These are phyloP conservation scores for Parachlorella kessleri DNA, from an alignment of 139 green algal genomes.

Conservation along the genomic window DNA sequence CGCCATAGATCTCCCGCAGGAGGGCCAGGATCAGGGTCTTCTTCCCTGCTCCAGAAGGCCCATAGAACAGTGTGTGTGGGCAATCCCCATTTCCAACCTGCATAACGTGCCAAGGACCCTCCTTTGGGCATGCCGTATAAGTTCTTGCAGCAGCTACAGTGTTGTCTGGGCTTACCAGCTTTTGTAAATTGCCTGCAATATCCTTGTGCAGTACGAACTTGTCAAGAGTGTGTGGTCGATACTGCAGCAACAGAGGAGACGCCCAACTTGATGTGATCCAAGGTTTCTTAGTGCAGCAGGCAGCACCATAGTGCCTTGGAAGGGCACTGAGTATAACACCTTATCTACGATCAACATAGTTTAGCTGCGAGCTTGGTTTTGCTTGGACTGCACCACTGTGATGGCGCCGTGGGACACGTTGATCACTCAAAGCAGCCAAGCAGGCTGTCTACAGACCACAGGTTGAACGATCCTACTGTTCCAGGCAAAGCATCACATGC, in stretches of 20 bases:
- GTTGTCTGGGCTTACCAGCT: conserved; percentile 68
- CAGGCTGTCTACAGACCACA: too few species aligned
- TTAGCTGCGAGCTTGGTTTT: too few species aligned
- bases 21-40: conserved; percentile 94
- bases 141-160: neutral
- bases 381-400: too few species aligned
- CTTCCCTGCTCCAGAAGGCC: conserved; percentile 92
- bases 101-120: conserved; percentile 56
- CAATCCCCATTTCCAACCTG: conserved; percentile 90
- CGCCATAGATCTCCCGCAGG: conserved; percentile 92
- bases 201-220: conserved; percentile 80
- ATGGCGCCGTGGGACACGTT: too few species aligned
- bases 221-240: conserved; percentile 85
- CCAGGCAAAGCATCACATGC: too few species aligned
- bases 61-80: conserved; percentile 97
- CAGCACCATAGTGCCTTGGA: too few species aligned
- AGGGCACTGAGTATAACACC: too few species aligned
- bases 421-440: too few species aligned
- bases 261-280: neutral
- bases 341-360: too few species aligned
- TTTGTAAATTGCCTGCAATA: conserved; percentile 79
- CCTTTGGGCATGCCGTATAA: too few species aligned
- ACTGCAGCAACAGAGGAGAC: conserved; percentile 51
- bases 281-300: too few species aligned
- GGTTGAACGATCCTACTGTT: too few species aligned